Conservation (phyloP, 2,329 filamentous ascomycete genomes). For the Diaporthe sp. region DNA sequence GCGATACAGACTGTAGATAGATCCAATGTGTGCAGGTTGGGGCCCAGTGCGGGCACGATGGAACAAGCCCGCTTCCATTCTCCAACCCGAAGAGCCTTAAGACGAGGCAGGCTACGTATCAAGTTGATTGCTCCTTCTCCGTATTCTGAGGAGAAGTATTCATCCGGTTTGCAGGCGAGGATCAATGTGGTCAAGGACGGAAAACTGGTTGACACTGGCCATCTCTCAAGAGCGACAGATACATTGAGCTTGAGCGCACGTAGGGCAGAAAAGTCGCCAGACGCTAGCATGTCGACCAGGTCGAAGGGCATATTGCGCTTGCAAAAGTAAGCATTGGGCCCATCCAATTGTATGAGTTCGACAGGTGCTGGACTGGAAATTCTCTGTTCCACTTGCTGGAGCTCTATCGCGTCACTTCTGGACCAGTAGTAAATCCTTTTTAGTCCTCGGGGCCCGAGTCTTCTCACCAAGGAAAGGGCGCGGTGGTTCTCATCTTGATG, state of each 20-base stretch:
- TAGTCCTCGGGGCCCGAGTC: background rate
- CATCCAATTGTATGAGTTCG: slow-evolving; percentile 3
- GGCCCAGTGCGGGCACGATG: slow-evolving; percentile 11
- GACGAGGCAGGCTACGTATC: slow-evolving; percentile 2
- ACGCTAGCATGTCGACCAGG: background rate
- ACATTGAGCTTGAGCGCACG: slow-evolving; percentile 26
- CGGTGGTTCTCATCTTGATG: background rate
- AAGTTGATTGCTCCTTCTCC: background rate
- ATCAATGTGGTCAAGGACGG: background rate
- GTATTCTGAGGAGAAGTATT: background rate
- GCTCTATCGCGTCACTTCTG: background rate
- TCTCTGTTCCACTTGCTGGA: background rate
- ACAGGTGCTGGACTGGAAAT: background rate
- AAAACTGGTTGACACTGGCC: slow-evolving; percentile 21
- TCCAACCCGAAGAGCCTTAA: background rate
- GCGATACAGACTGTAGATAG: background rate
- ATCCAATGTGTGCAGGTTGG: background rate
- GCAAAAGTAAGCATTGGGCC: background rate
- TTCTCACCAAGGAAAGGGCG: background rate
- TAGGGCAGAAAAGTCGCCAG: slow-evolving; percentile 31
- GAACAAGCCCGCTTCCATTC: slow-evolving; percentile 21
- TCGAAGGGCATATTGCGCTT: background rate
- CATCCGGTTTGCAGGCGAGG: background rate
- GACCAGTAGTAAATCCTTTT: background rate
- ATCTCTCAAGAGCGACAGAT: background rate